These are phyloP conservation scores for Trebouxia sp. DNA, from an alignment of 139 green algal genomes.

Conservation along the genomic window DNA sequence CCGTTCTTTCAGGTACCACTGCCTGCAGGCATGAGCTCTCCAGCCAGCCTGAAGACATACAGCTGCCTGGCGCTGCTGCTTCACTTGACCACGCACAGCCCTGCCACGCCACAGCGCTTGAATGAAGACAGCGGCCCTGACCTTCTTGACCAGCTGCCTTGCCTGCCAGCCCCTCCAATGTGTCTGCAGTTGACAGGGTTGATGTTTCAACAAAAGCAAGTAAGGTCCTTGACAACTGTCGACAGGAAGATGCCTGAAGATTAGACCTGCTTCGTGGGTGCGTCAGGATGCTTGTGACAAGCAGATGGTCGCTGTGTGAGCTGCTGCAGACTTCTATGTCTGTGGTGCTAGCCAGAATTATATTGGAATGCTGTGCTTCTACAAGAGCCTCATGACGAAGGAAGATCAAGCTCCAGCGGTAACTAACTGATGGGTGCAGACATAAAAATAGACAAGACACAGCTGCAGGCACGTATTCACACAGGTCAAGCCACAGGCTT, in stretches of 20 bases:
- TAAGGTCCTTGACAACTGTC: too few relatives aligned
- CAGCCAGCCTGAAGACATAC: background rate
- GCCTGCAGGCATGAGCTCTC: background rate
- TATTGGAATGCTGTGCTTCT: background rate
- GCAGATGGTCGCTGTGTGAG: too few relatives aligned
- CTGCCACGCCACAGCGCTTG: slow-evolving; percentile 18
- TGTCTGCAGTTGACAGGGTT: background rate
- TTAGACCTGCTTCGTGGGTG: too few relatives aligned
- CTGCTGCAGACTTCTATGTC: too few relatives aligned
- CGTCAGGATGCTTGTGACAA: too few relatives aligned
- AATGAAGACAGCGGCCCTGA: slow-evolving; percentile 16
- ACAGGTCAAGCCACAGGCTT: too few relatives aligned
- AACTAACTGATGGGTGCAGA: background rate
- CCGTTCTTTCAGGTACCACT: background rate
- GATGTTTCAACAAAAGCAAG: too few relatives aligned
- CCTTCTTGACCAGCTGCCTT: background rate
- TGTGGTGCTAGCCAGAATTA: too few relatives aligned
- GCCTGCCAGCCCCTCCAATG: background rate
- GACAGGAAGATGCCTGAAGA: too few relatives aligned
- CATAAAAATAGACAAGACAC: background rate
- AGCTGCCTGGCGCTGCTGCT: slow-evolving; percentile 29
- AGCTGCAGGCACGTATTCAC: too few relatives aligned
- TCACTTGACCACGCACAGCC: background rate
- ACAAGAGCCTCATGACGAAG: background rate
- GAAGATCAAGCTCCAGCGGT: too few relatives aligned